These are phyloP conservation scores for Colletotrichum magnum DNA, from an alignment of 2,329 filamentous ascomycete genomes.

Conservation along the genomic window DNA sequence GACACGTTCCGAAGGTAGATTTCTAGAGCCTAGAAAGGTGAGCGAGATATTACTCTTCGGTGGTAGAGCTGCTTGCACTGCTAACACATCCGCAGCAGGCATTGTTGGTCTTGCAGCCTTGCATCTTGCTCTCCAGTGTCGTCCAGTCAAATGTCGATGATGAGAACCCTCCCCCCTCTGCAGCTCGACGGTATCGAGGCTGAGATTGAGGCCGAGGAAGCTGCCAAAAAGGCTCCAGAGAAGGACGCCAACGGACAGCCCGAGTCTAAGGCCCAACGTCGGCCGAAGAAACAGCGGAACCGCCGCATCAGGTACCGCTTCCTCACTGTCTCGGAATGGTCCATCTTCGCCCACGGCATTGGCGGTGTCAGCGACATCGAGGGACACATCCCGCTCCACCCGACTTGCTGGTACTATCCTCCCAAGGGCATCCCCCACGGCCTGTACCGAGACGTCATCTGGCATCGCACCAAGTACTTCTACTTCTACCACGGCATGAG, in stretches of 20 bases:
- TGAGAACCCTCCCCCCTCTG: constrained; percentile 34
- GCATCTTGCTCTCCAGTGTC: not conserved
- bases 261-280: not conserved
- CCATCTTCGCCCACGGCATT: constrained; percentile 61
- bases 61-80: no score
- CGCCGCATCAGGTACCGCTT: constrained; percentile 52
- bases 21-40: no score
- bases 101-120: not conserved
- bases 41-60: no score
- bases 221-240: not conserved
- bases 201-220: constrained; percentile 11
- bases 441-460: constrained; percentile 64
- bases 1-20: no score
- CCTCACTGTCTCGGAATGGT: constrained; percentile 61
- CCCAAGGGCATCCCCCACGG: constrained; percentile 63
- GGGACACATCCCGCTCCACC: constrained; percentile 57
- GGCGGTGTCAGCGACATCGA: constrained; percentile 63
- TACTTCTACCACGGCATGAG: constrained; percentile 61
- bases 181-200: constrained; percentile 36
- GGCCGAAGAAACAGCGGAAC: constrained; percentile 12
- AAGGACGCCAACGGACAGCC: not conserved
- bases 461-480: constrained; percentile 59
- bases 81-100: no score
- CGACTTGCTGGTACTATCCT: constrained; percentile 60
- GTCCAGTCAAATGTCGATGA: not conserved